A percentile compares a stretch with the other conserved stretches of the same genome.
Conservation (phyloP, 1,284 basidiomycete genomes). For the Ganoderma meredithae region DNA sequence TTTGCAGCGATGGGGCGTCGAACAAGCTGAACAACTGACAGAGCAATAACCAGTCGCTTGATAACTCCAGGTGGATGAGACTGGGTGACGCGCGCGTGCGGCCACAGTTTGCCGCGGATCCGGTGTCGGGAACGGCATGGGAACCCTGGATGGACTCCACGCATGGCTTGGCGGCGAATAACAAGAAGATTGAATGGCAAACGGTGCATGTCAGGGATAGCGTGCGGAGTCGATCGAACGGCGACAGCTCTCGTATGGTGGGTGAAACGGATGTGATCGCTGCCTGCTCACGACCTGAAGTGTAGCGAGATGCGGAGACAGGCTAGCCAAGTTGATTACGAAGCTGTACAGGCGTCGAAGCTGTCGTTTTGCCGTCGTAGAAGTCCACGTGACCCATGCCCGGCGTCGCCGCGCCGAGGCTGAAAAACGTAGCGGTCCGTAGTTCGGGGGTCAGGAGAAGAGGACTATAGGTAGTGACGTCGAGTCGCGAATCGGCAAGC, state of each 20-base stretch:
- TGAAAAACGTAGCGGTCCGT: too few species aligned
- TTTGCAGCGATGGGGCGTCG: background rate
- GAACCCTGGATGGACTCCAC: background rate
- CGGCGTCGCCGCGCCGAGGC: too few species aligned
- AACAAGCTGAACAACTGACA: background rate
- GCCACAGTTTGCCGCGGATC: too few species aligned
- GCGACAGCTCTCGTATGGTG: background rate
- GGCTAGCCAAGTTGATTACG: background rate
- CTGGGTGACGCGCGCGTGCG: too few species aligned
- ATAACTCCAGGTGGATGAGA: background rate
- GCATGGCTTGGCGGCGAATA: background rate
- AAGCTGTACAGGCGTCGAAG: background rate
- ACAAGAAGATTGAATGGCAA: background rate
- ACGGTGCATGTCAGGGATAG: background rate
- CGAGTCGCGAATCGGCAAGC: background rate
- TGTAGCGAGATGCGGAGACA: background rate
- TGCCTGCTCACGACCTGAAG: background rate
- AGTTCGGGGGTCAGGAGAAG: background rate
- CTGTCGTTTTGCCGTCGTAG: too few species aligned
- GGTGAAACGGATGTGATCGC: background rate
- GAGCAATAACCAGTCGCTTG: background rate
- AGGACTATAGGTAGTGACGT: background rate
- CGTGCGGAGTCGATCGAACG: background rate
- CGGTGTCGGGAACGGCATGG: background rate
- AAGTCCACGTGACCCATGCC: too few species aligned